phyloP scores from a whole-genome alignment of 192 early-diverging fungal genomes.

The Entophlyctis helioformis region DNA sequence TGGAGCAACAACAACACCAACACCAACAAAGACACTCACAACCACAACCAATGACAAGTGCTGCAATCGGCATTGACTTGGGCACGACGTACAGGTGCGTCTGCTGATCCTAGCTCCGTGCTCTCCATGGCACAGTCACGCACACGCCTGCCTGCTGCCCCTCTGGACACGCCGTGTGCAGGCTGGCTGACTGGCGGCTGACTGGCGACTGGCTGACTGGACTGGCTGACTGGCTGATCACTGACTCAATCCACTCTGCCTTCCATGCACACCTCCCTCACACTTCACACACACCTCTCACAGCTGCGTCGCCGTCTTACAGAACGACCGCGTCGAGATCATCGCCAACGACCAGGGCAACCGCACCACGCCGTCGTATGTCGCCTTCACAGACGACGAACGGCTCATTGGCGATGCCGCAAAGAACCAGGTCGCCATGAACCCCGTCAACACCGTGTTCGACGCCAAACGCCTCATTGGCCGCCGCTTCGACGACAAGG shows the following conservation, averaged over 20 bases:
- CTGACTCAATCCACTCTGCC: slow-evolving; percentile 80
- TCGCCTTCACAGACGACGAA: slow-evolving; percentile 85
- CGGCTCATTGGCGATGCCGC: slow-evolving; percentile 87
- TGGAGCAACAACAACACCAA: no score
- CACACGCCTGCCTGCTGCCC: slow-evolving; percentile 76
- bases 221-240: slow-evolving; percentile 65
- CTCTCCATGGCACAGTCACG: slow-evolving; percentile 76
- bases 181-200: no score
- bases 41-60: no score
- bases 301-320: slow-evolving; percentile 27
- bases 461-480: slow-evolving; percentile 99
- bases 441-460: slow-evolving; percentile 98
- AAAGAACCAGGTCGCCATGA: slow-evolving; percentile 84
- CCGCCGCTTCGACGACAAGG: no score
- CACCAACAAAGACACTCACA: no score
- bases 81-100: slow-evolving; percentile 90
- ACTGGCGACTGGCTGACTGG: no score
- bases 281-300: no score
- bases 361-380: slow-evolving; percentile 91
- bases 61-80: slow-evolving; percentile 97
- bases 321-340: no score
- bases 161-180: slow-evolving; percentile 77
- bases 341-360: slow-evolving; percentile 91
- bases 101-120: slow-evolving; percentile 65
- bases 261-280: slow-evolving; percentile 38